Conservation (phyloP, 164 flowering plant genomes). For the Protea cynaroides region DNA sequence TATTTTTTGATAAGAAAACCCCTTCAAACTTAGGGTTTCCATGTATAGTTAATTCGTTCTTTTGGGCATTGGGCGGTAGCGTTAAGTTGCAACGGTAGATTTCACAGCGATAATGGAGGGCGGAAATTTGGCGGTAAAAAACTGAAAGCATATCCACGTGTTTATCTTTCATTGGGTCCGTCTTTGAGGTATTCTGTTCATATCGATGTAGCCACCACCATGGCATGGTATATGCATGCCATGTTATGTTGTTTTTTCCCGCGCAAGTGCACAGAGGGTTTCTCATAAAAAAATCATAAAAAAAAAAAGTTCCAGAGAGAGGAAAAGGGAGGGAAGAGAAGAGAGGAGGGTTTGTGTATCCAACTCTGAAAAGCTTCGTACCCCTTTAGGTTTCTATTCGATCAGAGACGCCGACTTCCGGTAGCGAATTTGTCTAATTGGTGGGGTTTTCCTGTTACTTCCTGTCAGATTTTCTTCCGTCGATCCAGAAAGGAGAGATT, state of each 20-base stretch:
- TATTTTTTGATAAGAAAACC: no score
- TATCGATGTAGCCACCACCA: background rate
- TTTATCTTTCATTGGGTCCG: background rate
- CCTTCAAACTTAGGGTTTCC: no score
- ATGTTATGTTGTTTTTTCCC: slow-evolving; percentile 25
- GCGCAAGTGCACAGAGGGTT: slow-evolving; percentile 17
- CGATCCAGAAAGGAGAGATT: no score
- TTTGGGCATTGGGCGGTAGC: no score
- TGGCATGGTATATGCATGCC: slow-evolving; percentile 11
- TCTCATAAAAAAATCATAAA: slow-evolving; percentile 5
- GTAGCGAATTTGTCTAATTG: background rate
- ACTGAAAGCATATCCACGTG: background rate
- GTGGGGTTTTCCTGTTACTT: slow-evolving; percentile 4
- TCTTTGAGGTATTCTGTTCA: background rate
- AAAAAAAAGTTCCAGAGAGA: slow-evolving; percentile 1
- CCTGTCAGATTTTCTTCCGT: background rate
- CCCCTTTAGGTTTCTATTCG: slow-evolving; percentile 15
- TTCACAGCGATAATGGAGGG: no score
- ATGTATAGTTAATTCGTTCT: no score
- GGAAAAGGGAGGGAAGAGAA: slow-evolving; percentile 1
- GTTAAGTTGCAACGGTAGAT: no score
- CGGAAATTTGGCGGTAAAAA: slow-evolving; percentile 15
- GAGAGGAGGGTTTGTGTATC: slow-evolving; percentile 4
- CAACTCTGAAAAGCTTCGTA: background rate
- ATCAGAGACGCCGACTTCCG: background rate